Conservation (phyloP, 108 stramenopile species). For the Cyclostephanos tholiformis region DNA sequence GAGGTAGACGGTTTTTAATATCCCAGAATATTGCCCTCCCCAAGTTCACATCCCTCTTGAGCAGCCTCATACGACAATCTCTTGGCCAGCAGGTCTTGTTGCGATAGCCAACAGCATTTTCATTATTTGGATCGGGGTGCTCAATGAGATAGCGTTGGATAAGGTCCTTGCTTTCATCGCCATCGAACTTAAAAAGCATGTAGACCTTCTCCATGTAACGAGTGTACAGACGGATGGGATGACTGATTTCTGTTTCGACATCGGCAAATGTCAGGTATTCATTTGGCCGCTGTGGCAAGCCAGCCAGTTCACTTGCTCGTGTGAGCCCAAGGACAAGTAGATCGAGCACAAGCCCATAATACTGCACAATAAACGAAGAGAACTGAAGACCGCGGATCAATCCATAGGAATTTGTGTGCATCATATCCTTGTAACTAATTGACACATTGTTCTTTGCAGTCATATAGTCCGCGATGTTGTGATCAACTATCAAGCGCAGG, state of each 20-base stretch:
- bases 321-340: constrained; percentile 94
- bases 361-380: constrained; percentile 96
- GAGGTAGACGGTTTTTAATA: constrained; percentile 97
- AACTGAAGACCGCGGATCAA: constrained; percentile 97
- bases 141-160: constrained; percentile 99
- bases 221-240: constrained; percentile 98
- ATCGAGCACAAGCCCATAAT: constrained; percentile 97
- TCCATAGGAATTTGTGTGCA: constrained; percentile 98
- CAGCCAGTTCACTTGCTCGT: constrained; percentile 97
- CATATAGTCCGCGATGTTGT: constrained; percentile 99
- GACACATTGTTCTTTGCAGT: constrained; percentile 99
- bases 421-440: constrained; percentile 97
- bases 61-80: constrained; percentile 97
- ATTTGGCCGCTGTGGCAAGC: constrained; percentile 95
- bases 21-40: constrained; percentile 99
- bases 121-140: constrained; percentile 99
- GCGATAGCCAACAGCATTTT: constrained; percentile 99
- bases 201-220: constrained; percentile 98
- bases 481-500: constrained; percentile 97
- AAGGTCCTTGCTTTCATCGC: constrained; percentile 94
- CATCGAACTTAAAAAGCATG: constrained; percentile 95
- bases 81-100: constrained; percentile 99
- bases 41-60: constrained; percentile 99
- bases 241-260: constrained; percentile 93
- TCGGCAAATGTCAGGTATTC: constrained; percentile 95